Base-by-base conservation (phyloP, 768 basidiomycete genomes). In the Lentinula detonsa region DNA sequence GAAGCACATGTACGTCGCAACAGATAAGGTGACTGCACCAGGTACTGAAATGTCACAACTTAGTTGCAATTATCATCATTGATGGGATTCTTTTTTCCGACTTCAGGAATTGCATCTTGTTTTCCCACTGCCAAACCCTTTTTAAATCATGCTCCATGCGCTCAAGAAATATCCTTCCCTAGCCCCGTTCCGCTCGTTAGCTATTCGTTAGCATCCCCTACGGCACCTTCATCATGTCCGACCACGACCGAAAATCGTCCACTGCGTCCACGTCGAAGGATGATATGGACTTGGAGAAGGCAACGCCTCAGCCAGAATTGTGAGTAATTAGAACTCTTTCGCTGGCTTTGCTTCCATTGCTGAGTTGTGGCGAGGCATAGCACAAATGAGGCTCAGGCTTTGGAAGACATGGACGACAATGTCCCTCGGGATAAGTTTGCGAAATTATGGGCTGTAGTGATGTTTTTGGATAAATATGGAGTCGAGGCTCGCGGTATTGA, bases 401-500 rank as follows among this genome's bases (percentile, higher is more conserved):
- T 56, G 28, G 55, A 56, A 18, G 39, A 45, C 28, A 56, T 56
- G 55, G 6, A 56, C 5, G 55, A 56, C 40, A 56, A 56, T 23
- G 55, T 56, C 28, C 55, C 55, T 42, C 37, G 55, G 37, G 37
- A n/a, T 28, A 56, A 56, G 28, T 56, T 56, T 21, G 55, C 55
- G 15, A 40, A 37, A 23, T 37, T 56, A 6, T 56, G 55, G 55
- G n/a, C 23, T 15, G 43, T 56, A 8, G 55, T 56, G 5, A 7
- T 23, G 37, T 56, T 56, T 18, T 43, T 56, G 55, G 55, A 56
- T 40, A 56, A 56, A 39, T 56, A 56, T 23, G 55, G 55, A 42
- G 55, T 56, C 13, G 55, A 56, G 28, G 55, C 55, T 56, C 55
- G 55, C 11, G 55, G 55, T 56, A 56, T 56, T 18, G 55, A 56